A percentile compares a stretch with the other conserved stretches of the same genome.
These are phyloP conservation scores for Epichloe elymi DNA, from an alignment of 2,329 filamentous ascomycete species.

Conservation along the genomic window DNA sequence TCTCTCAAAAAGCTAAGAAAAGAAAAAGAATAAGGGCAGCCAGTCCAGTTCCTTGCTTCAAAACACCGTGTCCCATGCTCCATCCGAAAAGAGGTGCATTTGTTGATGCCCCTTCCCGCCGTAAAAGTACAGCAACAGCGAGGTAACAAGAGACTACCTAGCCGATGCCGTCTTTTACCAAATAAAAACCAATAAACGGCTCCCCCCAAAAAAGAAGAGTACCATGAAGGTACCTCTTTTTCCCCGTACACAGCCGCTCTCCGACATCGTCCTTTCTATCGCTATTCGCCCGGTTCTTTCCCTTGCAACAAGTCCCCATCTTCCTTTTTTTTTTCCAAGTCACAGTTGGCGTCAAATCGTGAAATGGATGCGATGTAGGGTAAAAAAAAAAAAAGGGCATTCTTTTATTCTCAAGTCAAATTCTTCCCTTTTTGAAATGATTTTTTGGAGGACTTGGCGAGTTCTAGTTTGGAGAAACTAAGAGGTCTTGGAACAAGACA, in stretches of 20 bases:
- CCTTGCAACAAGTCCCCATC: too few relatives aligned
- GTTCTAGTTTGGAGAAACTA: constrained; percentile 2
- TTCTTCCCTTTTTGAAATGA: constrained; percentile 1
- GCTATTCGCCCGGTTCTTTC: too few relatives aligned
- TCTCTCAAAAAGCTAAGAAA: too few relatives aligned
- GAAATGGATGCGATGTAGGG: neutral
- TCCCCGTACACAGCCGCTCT: too few relatives aligned
- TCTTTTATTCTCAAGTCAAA: neutral
- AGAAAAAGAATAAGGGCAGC: too few relatives aligned
- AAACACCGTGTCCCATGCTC: too few relatives aligned
- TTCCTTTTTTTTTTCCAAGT: neutral
- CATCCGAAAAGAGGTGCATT: too few relatives aligned
- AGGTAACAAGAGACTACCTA: neutral
- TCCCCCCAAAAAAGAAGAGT: neutral
- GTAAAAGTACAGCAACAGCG: neutral
- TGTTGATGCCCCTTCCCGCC: neutral
- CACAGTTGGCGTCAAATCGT: constrained; percentile 3
- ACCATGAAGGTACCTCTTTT: too few relatives aligned
- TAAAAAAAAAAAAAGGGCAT: neutral
- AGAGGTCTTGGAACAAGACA: neutral
- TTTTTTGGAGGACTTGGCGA: constrained; percentile 4
- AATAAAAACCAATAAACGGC: neutral
- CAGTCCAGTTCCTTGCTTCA: too few relatives aligned
- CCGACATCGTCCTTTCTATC: too few relatives aligned
- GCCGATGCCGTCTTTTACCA: neutral